These are phyloP conservation scores for Colletotrichum somersetense DNA, from an alignment of 2,329 filamentous ascomycete species.

Conservation along the genomic window DNA sequence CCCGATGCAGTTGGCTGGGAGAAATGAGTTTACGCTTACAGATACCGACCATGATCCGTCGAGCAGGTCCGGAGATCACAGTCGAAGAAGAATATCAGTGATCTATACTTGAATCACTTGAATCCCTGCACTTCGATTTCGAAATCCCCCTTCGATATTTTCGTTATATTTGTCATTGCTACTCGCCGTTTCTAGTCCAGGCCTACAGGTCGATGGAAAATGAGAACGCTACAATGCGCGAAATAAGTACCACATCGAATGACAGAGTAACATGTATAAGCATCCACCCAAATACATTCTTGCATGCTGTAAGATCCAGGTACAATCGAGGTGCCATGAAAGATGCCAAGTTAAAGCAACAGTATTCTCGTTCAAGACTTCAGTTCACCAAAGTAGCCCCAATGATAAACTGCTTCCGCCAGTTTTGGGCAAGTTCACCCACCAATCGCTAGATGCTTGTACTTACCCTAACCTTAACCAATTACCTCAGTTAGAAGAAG, in stretches of 20 bases:
- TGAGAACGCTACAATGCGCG: no score
- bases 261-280: no score
- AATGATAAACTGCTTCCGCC: not conserved
- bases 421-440: slow-evolving; percentile 5
- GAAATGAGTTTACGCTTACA: not conserved
- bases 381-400: not conserved
- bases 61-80: not conserved
- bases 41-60: not conserved
- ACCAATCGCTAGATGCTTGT: slow-evolving; percentile 6
- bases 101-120: not conserved
- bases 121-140: not conserved
- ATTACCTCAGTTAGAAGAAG: not conserved
- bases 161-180: not conserved
- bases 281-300: no score
- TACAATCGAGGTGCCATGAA: no score
- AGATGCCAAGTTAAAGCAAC: no score
- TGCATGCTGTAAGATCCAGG: no score
- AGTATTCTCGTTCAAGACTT: no score
- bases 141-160: no score
- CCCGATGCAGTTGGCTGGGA: not conserved
- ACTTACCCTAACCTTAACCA: no score
- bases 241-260: no score
- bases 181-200: not conserved
- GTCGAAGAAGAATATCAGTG: not conserved
- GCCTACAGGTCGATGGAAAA: no score